Evolutionary conservation across 345 rosid genomes (phyloP).

Genomic region (Eucalyptus leucophloia): DNA sequence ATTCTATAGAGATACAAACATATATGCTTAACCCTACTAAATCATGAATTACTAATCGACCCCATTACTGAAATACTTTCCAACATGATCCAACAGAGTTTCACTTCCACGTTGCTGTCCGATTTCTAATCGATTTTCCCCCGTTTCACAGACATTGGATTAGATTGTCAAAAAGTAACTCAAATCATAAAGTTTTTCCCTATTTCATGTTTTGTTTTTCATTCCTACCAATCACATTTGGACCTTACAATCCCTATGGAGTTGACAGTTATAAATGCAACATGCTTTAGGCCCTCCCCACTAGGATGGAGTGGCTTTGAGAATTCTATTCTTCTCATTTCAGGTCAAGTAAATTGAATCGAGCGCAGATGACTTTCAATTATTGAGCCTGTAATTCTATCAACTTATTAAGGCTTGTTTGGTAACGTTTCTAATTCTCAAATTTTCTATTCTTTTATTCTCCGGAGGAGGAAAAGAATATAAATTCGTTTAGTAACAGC

Average conservation of each 20-base stretch:
- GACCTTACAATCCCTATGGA: neutral
- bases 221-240: neutral
- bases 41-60: no score
- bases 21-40: no score
- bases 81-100: neutral
- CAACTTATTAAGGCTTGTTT: neutral
- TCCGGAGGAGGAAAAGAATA: no score
- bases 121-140: neutral
- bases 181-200: neutral
- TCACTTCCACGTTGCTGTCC: neutral
- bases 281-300: neutral
- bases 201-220: neutral
- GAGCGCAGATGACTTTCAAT: neutral
- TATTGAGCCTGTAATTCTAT: neutral
- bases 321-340: neutral
- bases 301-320: neutral
- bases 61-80: no score
- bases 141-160: neutral
- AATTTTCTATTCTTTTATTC: no score
- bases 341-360: neutral
- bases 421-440: no score
- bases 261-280: neutral
- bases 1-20: no score
- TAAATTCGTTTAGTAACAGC: no score
- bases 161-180: neutral